Evolutionary conservation across 306 rosid species (phyloP).

Genomic region (Fragaria ananassa): DNA sequence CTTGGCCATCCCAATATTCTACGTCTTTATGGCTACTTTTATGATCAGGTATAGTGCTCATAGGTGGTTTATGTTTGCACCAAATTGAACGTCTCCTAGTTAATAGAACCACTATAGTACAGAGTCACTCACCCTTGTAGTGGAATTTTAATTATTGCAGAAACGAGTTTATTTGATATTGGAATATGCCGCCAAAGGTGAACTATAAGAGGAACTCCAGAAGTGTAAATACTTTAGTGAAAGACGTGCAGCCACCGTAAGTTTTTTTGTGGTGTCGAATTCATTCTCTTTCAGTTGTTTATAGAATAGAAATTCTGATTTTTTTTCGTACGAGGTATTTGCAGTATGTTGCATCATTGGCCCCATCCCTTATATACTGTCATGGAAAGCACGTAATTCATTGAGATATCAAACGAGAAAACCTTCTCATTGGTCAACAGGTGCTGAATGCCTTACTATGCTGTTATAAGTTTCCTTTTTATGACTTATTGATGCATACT

Average conservation of each 20-base stretch:
- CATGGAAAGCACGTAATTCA: constrained; percentile 99
- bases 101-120: constrained; percentile 4
- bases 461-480: constrained; percentile 10
- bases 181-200: constrained; percentile 98
- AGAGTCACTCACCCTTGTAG: neutral
- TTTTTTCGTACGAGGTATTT: constrained; percentile 10
- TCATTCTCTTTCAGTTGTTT: neutral
- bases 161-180: constrained; percentile 88
- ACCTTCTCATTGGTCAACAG: constrained; percentile 92
- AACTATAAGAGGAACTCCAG: constrained; percentile 93
- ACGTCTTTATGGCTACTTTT: constrained; percentile 93
- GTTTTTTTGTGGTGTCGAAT: too few species aligned
- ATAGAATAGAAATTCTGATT: neutral
- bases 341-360: constrained; percentile 94
- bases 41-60: constrained; percentile 63
- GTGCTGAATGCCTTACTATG: constrained; percentile 36
- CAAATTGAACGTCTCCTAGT: too few species aligned
- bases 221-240: constrained; percentile 10
- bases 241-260: too few species aligned
- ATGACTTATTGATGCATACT: too few species aligned
- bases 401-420: constrained; percentile 93
- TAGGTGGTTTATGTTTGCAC: neutral
- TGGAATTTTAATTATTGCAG: constrained; percentile 42
- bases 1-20: constrained; percentile 89
- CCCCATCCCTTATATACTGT: constrained; percentile 93